phyloP scores from a whole-genome alignment of 352 stramenopile species.

The Pythium oligandrum region DNA sequence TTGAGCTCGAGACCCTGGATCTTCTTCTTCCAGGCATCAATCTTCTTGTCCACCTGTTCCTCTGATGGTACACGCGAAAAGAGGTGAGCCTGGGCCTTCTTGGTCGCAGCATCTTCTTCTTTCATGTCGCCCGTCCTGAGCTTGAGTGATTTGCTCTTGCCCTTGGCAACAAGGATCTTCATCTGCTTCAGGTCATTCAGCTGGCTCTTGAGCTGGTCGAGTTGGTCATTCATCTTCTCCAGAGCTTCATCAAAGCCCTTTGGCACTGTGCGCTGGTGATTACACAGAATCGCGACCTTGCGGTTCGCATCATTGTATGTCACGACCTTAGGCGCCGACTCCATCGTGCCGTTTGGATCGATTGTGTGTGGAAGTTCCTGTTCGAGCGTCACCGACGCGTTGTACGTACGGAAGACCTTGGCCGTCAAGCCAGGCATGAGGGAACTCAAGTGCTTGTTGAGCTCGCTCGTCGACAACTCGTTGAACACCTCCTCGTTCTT shows the following conservation, averaged over 20 bases:
- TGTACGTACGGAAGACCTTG: conserved; percentile 99
- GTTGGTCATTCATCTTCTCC: conserved; percentile 92
- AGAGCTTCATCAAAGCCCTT: conserved; percentile 95
- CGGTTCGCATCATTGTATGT: conserved; percentile 99
- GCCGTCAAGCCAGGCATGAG: conserved; percentile 99
- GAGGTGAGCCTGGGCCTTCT: conserved; percentile 93
- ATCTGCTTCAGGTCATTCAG: conserved; percentile 94
- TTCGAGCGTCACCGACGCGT: conserved; percentile 98
- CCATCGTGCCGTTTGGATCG: conserved; percentile 55
- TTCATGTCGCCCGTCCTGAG: conserved; percentile 89
- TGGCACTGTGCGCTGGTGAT: conserved; percentile 98
- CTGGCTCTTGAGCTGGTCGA: conserved; percentile 93
- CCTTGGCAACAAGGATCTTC: conserved; percentile 80
- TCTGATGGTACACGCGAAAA: conserved; percentile 90
- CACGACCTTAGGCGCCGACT: conserved; percentile 90
- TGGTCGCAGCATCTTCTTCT: conserved; percentile 74
- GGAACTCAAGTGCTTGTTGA: conserved; percentile 98
- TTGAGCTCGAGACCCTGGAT: conserved; percentile 88
- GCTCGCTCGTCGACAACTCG: conserved; percentile 90
- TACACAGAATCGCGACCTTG: conserved; percentile 99
- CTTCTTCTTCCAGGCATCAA: conserved; percentile 94
- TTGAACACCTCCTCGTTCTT: conserved; percentile 98
- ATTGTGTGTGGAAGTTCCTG: conserved; percentile 88
- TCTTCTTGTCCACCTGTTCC: conserved; percentile 94
- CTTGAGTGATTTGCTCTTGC: conserved; percentile 88